phyloP scores from a whole-genome alignment of 805 yeast genomes.

The Schizosaccharomyces lindneri region DNA sequence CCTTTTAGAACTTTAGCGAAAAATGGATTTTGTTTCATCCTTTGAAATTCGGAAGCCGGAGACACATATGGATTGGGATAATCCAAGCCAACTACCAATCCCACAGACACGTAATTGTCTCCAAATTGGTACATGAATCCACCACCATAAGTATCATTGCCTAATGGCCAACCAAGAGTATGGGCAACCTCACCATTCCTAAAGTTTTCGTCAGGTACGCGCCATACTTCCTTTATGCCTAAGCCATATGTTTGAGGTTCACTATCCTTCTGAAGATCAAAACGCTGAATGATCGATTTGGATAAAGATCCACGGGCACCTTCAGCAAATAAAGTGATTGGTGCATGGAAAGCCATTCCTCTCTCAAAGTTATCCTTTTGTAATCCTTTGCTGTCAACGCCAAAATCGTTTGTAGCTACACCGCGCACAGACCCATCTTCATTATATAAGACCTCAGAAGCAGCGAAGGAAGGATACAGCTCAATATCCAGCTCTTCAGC shows the following conservation, averaged over 20 bases:
- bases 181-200: slow-evolving; percentile 63
- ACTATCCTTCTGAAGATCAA: slow-evolving; percentile 31
- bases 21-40: slow-evolving; percentile 76
- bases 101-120: slow-evolving; percentile 72
- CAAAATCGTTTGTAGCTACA: slow-evolving; percentile 85
- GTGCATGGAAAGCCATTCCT: slow-evolving; percentile 91
- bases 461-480: slow-evolving; percentile 73
- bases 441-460: slow-evolving; percentile 31
- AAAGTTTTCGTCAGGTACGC: slow-evolving; percentile 62
- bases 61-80: slow-evolving; percentile 85
- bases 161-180: slow-evolving; percentile 69
- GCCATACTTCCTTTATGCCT: slow-evolving; percentile 95
- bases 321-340: slow-evolving; percentile 74
- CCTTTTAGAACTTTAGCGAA: slow-evolving; percentile 52
- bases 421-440: slow-evolving; percentile 37
- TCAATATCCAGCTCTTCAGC: slow-evolving; percentile 92
- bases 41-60: slow-evolving; percentile 74
- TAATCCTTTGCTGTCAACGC: slow-evolving; percentile 45
- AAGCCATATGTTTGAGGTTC: slow-evolving; percentile 78
- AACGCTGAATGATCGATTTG: slow-evolving; percentile 49
- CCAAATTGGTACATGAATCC: slow-evolving; percentile 96
- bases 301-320: slow-evolving; percentile 95
- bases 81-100: slow-evolving; percentile 85
- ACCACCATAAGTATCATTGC: slow-evolving; percentile 65
- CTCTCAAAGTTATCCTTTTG: slow-evolving; percentile 74